These are phyloP conservation scores for Hawksworthiomyces lignivorus DNA, from an alignment of 2,329 filamentous ascomycete genomes.

Conservation along the genomic window DNA sequence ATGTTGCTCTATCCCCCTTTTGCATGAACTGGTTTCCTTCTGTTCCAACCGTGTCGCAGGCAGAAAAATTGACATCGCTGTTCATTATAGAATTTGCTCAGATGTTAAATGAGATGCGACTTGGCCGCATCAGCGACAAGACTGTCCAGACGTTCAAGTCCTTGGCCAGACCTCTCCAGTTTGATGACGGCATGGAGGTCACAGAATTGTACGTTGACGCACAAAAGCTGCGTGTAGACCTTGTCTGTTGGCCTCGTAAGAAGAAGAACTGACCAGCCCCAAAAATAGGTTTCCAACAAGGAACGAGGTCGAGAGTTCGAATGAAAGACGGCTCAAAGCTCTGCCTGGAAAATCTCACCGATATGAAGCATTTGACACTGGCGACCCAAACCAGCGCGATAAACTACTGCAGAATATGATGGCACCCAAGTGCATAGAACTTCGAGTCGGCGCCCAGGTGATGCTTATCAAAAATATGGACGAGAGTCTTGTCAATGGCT, in stretches of 20 bases:
- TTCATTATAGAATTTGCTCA: conserved; percentile 61
- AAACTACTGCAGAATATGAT: conserved; percentile 84
- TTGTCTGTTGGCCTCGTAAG: too few relatives aligned
- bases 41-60: too few relatives aligned
- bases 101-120: conserved; percentile 97
- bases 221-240: too few relatives aligned
- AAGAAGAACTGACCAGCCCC: neutral
- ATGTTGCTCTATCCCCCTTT: conserved; percentile 18
- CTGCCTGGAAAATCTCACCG: conserved; percentile 60
- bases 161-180: conserved; percentile 62
- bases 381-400: conserved; percentile 64
- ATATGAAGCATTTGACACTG: conserved; percentile 70
- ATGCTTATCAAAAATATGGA: conserved; percentile 99
- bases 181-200: conserved; percentile 67
- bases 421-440: conserved; percentile 69
- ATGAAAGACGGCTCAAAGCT: conserved; percentile 62
- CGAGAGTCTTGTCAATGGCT: conserved; percentile 87
- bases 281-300: conserved; percentile 68
- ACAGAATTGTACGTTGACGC: conserved; percentile 73
- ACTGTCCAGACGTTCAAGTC: conserved; percentile 71
- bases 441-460: conserved; percentile 91
- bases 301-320: conserved; percentile 81
- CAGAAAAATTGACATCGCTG: too few relatives aligned
- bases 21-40: too few relatives aligned
- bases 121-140: conserved; percentile 69